Evolutionary conservation across 2,329 filamentous ascomycete species (phyloP), one percentile per base, ranked within the genome.

Genomic region (Penicillium sp.): DNA sequence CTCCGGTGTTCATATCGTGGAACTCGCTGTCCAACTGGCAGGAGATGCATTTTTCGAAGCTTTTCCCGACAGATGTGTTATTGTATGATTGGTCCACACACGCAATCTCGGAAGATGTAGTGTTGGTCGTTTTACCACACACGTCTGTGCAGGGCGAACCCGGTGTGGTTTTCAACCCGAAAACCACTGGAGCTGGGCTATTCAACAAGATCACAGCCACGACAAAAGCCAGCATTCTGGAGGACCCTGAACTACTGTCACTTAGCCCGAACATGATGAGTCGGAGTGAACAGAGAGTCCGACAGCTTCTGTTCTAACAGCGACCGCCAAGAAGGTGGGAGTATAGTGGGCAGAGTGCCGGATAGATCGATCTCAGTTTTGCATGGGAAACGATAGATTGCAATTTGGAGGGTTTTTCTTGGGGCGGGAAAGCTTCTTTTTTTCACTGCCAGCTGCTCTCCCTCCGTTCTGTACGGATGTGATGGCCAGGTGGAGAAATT

Each of bases 11-110:
- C 2, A 59, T 50, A 58, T 76, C 67, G 17, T 65, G 59, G 53
- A 70, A 75, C 5, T 66, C 68, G 53, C 77, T 79, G 22, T 70
- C 59, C 59, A 79, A 63, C 54, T 74, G 66, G 58, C 77, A 79
- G 9, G 67, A 67, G 42, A 78, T 65, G 43, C 77, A 79, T 11
- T 72, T 63, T 51, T 75, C 55, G 48, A 78, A 78, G 12, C 65
- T 59, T 28, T 63, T 57, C 2, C 77, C 77, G 6, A 61, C 66
- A 1, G 58, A 52, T 3, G 71, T 72, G n/a, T 57, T 51, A 43
- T 64, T 65, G 58, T 69, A 78, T 30, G 72, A 56, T 2, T 56
- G 48, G 62, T 79, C 76, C 41, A 73, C 56, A 61, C 77, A 79
- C 16, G 73, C 68, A 37, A 78, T 72, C 43, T 77, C 74, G 12